Base-by-base conservation (phyloP, 2,329 filamentous ascomycete species). In the Colletotrichum lentis region DNA sequence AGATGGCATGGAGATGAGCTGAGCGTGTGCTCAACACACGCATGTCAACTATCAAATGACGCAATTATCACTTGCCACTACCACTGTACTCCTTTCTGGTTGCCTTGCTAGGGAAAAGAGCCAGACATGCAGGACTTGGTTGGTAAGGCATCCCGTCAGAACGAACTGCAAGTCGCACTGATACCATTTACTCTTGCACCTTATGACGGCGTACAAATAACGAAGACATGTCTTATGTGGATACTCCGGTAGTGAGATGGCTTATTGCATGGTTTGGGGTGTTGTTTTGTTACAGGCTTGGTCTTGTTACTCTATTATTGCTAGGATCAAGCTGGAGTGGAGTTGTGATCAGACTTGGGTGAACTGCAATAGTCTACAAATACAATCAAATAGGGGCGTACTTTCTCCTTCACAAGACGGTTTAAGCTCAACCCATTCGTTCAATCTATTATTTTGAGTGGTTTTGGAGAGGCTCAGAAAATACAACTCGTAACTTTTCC, bases 1-100 rank as follows among this genome's bases (percentile, higher is more conserved):
- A 55, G 87, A 89, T 58, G 86, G 85, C 67, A 88, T 89, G 86
- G 87, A 89, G 73, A 82, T 89, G 77, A 80, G 74, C 68, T 84
- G 46, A 64, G 16, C 14, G 20, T 8, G 20, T 37, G 14, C 5
- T 54, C n/a, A 18, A 16, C n/a, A 1, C 31, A 14, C 39, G 5
- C 14, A n/a, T 37, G n/a, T 7, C 12, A 11, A 37, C 14, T 39
- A 35, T 18, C n/a, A 22, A 39, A 16, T 24, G 52, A 16, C 7
- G 12, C 31, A 54, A 54, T 22, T 3, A 22, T 6, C n/a, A 1
- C 18, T 24, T 18, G 22, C 35, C 16, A 41, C 18, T 18, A 22
- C 39, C n/a, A 20, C n/a, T 22, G 10, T 16, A 27, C 22, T 7
- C 8, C 31, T 35, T 11, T 35, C 31, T 10, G 31, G 31, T 43